Conservation (phyloP, 148 eudicot genomes). For the Persicaria tinctoria region DNA sequence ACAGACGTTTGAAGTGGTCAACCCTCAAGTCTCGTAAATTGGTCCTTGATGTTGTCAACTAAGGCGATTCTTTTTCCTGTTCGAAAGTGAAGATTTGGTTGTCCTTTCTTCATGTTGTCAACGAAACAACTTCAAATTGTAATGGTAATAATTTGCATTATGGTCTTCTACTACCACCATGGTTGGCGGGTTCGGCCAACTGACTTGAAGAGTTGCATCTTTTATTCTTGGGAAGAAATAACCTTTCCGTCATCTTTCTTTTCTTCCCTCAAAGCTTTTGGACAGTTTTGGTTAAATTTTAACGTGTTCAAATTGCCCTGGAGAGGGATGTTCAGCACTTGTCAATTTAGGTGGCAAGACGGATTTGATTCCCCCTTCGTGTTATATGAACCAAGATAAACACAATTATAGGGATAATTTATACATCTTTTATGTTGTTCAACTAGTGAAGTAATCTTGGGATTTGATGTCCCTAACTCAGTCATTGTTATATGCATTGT, state of each 20-base stretch:
- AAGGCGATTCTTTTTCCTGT: conserved; percentile 7
- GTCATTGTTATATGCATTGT: neutral
- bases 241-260: neutral
- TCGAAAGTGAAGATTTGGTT: neutral
- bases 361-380: neutral
- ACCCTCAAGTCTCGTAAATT: conserved; percentile 88
- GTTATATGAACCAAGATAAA: neutral
- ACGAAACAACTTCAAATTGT: conserved; percentile 6
- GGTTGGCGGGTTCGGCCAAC: conserved; percentile 9
- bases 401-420: neutral
- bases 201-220: conserved; percentile 10
- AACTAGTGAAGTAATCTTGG: neutral
- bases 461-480: neutral
- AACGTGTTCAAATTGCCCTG: conserved; percentile 2
- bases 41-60: conserved; percentile 88
- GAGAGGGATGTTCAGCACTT: neutral
- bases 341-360: neutral
- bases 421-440: neutral
- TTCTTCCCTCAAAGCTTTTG: neutral
- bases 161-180: conserved; percentile 7
- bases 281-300: conserved; percentile 5
- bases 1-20: conserved; percentile 97
- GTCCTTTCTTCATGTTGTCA: neutral
- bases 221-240: conserved; percentile 1
- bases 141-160: conserved; percentile 4